These are phyloP conservation scores for Petunia axillaris DNA, from an alignment of 257 asterid species.

Conservation along the genomic window DNA sequence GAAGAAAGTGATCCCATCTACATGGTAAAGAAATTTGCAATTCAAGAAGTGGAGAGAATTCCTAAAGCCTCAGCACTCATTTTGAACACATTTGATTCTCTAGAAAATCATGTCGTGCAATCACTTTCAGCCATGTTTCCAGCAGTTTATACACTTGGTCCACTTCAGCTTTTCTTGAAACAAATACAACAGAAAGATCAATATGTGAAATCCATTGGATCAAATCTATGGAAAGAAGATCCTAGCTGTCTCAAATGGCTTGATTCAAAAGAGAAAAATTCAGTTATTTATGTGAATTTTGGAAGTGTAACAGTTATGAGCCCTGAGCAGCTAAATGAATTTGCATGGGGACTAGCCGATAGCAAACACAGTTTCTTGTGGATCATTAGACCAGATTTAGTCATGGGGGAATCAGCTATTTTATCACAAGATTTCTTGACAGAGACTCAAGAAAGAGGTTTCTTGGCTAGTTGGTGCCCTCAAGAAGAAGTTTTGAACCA, in stretches of 20 bases:
- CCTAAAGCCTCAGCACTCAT: conserved; percentile 31
- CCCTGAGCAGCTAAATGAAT: conserved; percentile 31
- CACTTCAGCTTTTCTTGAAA: conserved; percentile 31
- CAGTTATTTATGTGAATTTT: conserved; percentile 45
- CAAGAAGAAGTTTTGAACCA: conserved; percentile 36
- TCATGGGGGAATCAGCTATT: conserved; percentile 29
- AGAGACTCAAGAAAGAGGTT: conserved; percentile 31
- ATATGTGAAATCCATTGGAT: conserved; percentile 18
- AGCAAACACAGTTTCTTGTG: conserved; percentile 36
- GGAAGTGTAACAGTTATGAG: conserved; percentile 34
- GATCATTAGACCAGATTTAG: conserved; percentile 42
- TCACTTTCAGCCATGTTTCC: conserved; percentile 30
- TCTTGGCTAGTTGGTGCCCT: conserved; percentile 38
- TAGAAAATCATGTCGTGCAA: conserved; percentile 32
- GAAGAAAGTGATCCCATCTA: conserved; percentile 30
- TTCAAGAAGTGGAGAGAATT: conserved; percentile 30
- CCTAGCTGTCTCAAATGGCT: conserved; percentile 41
- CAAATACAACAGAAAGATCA: conserved; percentile 20
- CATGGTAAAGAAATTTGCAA: neutral
- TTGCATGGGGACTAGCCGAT: conserved; percentile 46
- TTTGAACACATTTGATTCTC: conserved; percentile 33
- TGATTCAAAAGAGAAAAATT: conserved; percentile 28
- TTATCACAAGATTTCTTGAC: conserved; percentile 24
- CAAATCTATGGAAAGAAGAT: conserved; percentile 49
- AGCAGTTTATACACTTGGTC: conserved; percentile 36